These are phyloP conservation scores for Protomyces pachydermus DNA, from an alignment of 1,139 yeast genomes.

Conservation along the genomic window DNA sequence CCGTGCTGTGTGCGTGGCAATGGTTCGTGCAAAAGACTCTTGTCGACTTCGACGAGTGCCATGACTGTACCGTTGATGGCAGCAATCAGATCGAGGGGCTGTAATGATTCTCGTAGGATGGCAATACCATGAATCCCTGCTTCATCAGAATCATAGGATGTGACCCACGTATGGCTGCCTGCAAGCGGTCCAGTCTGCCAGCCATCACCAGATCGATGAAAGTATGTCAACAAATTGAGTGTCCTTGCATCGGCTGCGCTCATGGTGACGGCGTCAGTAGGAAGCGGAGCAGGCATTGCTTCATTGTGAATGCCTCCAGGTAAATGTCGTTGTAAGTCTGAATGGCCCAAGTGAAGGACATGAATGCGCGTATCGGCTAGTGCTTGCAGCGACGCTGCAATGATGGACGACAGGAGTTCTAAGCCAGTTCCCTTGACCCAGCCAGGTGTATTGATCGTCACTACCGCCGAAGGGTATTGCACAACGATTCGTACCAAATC, in stretches of 20 bases:
- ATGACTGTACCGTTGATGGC: slow-evolving; percentile 33
- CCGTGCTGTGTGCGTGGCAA: not conserved
- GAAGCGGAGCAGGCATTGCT: not conserved
- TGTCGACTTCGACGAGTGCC: slow-evolving; percentile 23
- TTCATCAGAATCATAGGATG: slow-evolving; percentile 4
- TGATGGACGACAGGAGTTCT: slow-evolving; percentile 53
- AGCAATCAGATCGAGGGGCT: slow-evolving; percentile 24
- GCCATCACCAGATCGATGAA: slow-evolving; percentile 34
- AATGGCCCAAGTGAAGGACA: slow-evolving; percentile 14
- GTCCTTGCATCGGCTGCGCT: slow-evolving; percentile 39
- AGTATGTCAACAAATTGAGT: slow-evolving; percentile 39
- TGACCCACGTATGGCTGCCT: not conserved
- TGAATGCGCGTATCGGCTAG: not conserved
- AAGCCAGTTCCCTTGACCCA: slow-evolving; percentile 91
- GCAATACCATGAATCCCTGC: slow-evolving; percentile 14
- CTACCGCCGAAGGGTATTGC: slow-evolving; percentile 38
- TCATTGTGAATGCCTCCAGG: not conserved
- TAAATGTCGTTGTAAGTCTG: slow-evolving; percentile 28
- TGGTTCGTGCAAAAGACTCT: not conserved
- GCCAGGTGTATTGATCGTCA: slow-evolving; percentile 78
- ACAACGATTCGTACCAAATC: slow-evolving; percentile 41
- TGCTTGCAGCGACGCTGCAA: slow-evolving; percentile 34
- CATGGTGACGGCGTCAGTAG: slow-evolving; percentile 16
- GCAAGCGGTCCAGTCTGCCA: slow-evolving; percentile 21
- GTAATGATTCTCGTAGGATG: slow-evolving; percentile 8